Percentiles rank a stretch among this genome's conserved stretches.
phyloP scores from a whole-genome alignment of 805 yeast species.

The Schwanniomyces vanrijiae region DNA sequence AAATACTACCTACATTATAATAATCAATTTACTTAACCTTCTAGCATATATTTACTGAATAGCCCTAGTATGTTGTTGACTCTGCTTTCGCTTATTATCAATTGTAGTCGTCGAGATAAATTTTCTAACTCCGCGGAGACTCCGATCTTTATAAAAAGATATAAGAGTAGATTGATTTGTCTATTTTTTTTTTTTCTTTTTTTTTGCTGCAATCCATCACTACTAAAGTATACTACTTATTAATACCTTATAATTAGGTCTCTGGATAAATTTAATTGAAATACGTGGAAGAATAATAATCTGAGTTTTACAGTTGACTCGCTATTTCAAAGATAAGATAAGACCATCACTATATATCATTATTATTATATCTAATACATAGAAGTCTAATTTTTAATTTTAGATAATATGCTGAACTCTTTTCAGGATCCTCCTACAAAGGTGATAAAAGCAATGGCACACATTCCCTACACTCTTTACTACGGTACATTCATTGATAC shows the following conservation, averaged over 20 bases:
- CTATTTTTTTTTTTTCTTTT: not conserved
- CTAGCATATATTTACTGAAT: no score
- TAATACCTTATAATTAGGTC: not conserved
- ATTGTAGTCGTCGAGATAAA: not conserved
- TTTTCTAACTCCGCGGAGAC: not conserved
- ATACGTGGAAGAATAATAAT: not conserved
- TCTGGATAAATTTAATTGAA: not conserved
- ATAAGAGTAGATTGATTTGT: not conserved
- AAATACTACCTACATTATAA: no score
- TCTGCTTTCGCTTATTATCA: not conserved
- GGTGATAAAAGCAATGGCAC: constrained; percentile 10
- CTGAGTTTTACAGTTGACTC: not conserved
- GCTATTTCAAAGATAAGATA: not conserved
- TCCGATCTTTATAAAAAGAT: not conserved
- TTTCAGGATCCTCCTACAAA: not conserved
- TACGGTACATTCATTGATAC: constrained; percentile 77
- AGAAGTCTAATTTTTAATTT: not conserved
- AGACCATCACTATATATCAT: not conserved
- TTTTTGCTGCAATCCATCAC: not conserved
- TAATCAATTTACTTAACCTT: no score
- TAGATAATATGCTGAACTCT: not conserved
- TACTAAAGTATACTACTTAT: not conserved
- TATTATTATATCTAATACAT: not conserved
- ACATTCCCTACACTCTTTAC: constrained; percentile 44
- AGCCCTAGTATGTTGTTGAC: no score